phyloP scores from a whole-genome alignment of 169 alveolate species.

The Cryptosporidium muris region DNA sequence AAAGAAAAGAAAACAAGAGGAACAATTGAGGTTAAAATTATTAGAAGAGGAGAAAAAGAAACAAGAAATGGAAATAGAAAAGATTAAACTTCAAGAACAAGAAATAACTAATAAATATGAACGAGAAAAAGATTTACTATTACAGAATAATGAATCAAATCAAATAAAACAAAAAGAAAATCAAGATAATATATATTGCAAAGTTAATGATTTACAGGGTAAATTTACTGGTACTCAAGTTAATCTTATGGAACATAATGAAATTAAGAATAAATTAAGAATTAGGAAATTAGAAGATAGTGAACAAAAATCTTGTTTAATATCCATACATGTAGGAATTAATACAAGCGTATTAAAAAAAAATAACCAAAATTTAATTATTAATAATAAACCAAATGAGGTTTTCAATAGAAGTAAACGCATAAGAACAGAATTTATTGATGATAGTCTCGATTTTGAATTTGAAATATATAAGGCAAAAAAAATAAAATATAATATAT shows the following conservation, averaged over 20 bases:
- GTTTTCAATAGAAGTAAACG: too few relatives aligned
- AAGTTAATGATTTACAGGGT: constrained; percentile 5
- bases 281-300: constrained; percentile 1
- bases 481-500: too few relatives aligned
- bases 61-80: constrained; percentile 2
- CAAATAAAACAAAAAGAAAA: constrained; percentile 21
- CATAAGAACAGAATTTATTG: too few relatives aligned
- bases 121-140: not conserved
- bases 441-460: too few relatives aligned
- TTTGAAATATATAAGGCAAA: too few relatives aligned
- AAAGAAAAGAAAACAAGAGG: not conserved
- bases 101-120: constrained; percentile 9
- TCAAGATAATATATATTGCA: constrained; percentile 22
- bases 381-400: too few relatives aligned
- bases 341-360: too few relatives aligned
- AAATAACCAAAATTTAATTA: too few relatives aligned
- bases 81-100: not conserved
- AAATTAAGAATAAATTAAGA: not conserved
- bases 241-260: not conserved
- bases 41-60: not conserved
- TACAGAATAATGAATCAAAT: not conserved
- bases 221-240: not conserved
- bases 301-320: not conserved
- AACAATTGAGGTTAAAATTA: not conserved
- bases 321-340: too few relatives aligned